These are phyloP conservation scores for Rhytidhysteron rufulum DNA, from an alignment of 2,329 filamentous ascomycete genomes.

Conservation along the genomic window DNA sequence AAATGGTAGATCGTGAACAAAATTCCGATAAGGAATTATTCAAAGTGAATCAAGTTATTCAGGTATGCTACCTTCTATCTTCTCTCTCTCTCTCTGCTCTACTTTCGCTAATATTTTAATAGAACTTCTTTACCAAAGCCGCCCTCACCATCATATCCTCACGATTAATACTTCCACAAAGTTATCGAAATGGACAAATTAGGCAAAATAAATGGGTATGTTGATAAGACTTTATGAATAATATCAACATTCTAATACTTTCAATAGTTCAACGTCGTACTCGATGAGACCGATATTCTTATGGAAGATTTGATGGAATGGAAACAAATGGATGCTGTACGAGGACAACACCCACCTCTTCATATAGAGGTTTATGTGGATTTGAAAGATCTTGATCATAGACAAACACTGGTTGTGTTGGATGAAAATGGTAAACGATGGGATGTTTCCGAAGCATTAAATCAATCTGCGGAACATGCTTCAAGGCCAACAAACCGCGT, in stretches of 20 bases:
- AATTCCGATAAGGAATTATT: slow-evolving; percentile 29
- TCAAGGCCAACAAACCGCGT: slow-evolving; percentile 46
- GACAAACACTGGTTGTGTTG: slow-evolving; percentile 80
- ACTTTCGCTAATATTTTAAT: no score
- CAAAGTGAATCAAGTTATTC: slow-evolving; percentile 90
- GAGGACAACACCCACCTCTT: slow-evolving; percentile 75
- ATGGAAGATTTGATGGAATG: slow-evolving; percentile 75
- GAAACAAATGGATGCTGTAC: slow-evolving; percentile 73
- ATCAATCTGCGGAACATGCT: slow-evolving; percentile 52
- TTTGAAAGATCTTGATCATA: slow-evolving; percentile 71
- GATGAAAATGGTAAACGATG: slow-evolving; percentile 89
- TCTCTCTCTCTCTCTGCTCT: no score
- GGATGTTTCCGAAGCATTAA: slow-evolving; percentile 84
- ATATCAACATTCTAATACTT: slow-evolving; percentile 14
- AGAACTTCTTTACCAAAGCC: slow-evolving; percentile 92
- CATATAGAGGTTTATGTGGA: slow-evolving; percentile 90
- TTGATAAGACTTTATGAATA: slow-evolving; percentile 11
- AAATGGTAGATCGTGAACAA: slow-evolving; percentile 36
- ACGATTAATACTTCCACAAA: slow-evolving; percentile 64
- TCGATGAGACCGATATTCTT: slow-evolving; percentile 88
- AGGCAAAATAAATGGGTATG: slow-evolving; percentile 86
- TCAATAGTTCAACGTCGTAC: slow-evolving; percentile 83
- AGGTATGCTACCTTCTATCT: slow-evolving; percentile 61
- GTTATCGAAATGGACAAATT: slow-evolving; percentile 55
- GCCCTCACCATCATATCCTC: slow-evolving; percentile 80